Conservation (phyloP, 306 rosid genomes). For the Medicago lupulina region DNA sequence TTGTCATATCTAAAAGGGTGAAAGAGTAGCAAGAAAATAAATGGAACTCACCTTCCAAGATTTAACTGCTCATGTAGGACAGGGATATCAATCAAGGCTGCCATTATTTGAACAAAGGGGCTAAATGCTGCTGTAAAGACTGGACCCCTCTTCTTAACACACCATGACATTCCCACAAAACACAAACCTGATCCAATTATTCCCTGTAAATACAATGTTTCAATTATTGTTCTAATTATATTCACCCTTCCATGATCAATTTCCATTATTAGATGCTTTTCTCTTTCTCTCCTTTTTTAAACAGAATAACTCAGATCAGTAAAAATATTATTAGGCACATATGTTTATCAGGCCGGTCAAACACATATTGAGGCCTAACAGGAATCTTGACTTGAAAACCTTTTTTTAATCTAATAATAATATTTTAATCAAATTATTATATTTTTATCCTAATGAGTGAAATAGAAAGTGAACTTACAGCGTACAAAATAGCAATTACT, state of each 20-base stretch:
- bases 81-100: constrained; percentile 82
- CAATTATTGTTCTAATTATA: not conserved
- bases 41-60: constrained; percentile 63
- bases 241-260: too few species aligned
- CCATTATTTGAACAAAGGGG: constrained; percentile 85
- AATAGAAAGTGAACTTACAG: constrained; percentile 62
- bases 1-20: not conserved
- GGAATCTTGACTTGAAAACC: too few species aligned
- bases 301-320: too few species aligned
- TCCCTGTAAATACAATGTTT: constrained; percentile 59
- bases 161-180: constrained; percentile 93
- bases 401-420: not conserved
- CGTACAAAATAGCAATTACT: constrained; percentile 60
- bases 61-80: constrained; percentile 73
- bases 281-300: too few species aligned
- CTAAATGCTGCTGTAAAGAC: constrained; percentile 93
- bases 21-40: not conserved
- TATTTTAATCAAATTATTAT: too few species aligned
- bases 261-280: too few species aligned
- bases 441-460: not conserved
- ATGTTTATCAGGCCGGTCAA: too few species aligned
- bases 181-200: constrained; percentile 87
- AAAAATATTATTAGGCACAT: too few species aligned
- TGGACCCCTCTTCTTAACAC: constrained; percentile 93
- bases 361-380: not conserved